A percentile compares a stretch with the other conserved stretches of the same genome.
phyloP scores from a whole-genome alignment of 352 stramenopile genomes.

The Thraustochytrium sp. region DNA sequence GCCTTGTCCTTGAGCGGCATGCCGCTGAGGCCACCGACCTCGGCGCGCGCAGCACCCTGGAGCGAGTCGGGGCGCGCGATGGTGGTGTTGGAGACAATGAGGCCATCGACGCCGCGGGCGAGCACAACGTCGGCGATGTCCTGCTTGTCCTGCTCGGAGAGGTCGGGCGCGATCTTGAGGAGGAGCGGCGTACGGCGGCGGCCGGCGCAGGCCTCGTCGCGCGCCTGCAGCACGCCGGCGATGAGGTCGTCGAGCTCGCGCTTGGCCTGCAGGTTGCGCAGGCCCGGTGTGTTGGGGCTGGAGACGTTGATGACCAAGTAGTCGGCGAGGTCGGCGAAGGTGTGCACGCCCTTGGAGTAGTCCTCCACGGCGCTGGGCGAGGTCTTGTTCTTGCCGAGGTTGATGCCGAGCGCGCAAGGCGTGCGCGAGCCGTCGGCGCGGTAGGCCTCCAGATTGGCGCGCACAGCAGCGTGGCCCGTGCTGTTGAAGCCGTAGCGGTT shows the following conservation, averaged over 20 bases:
- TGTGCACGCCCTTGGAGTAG: conserved; percentile 66
- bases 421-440: conserved; percentile 51
- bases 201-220: conserved; percentile 49
- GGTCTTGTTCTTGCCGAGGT: conserved; percentile 96
- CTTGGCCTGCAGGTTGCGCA: conserved; percentile 62
- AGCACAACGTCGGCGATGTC: conserved; percentile 85
- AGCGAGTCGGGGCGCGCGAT: conserved; percentile 73
- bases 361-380: conserved; percentile 52
- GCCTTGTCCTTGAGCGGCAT: conserved; percentile 82
- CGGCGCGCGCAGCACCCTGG: conserved; percentile 63
- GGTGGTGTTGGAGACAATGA: conserved; percentile 97
- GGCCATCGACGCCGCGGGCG: conserved; percentile 73
- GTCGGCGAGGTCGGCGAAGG: conserved; percentile 85
- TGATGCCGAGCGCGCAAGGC: conserved; percentile 83
- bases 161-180: conserved; percentile 94
- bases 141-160: conserved; percentile 84
- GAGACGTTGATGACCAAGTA: conserved; percentile 98
- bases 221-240: conserved; percentile 62
- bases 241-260: conserved; percentile 54
- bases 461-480: conserved; percentile 71
- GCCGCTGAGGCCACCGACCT: conserved; percentile 90
- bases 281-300: conserved; percentile 87
- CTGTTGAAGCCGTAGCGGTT: conserved; percentile 98
- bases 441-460: conserved; percentile 63
- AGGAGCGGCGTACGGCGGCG: conserved; percentile 70